These are phyloP conservation scores for Daldinia caldariorum DNA, from an alignment of 495 filamentous ascomycete genomes.

Conservation along the genomic window DNA sequence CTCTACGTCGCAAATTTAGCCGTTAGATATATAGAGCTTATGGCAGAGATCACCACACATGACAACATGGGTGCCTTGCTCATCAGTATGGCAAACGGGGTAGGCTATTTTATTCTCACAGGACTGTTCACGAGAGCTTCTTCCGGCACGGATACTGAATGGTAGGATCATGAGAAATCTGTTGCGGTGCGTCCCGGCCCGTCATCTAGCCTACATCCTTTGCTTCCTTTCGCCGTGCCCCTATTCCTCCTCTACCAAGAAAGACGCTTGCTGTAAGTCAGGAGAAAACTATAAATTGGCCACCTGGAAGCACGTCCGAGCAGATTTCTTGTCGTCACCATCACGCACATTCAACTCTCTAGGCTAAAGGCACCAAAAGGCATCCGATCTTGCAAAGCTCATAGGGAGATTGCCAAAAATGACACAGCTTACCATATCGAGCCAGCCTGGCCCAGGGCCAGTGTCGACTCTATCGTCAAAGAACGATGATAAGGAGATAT, in stretches of 20 bases:
- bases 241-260: slow-evolving; percentile 32
- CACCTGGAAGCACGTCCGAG: slow-evolving; percentile 12
- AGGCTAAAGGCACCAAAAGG: not conserved
- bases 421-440: not conserved
- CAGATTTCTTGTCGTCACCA: slow-evolving; percentile 1
- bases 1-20: slow-evolving; percentile 34
- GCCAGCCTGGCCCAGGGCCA: not conserved
- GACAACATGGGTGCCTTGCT: slow-evolving; percentile 14
- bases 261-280: not conserved
- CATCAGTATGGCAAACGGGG: slow-evolving; percentile 26
- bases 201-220: slow-evolving; percentile 34
- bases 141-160: slow-evolving; percentile 14
- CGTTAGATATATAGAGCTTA: slow-evolving; percentile 14
- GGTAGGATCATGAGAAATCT: slow-evolving; percentile 32
- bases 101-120: slow-evolving; percentile 22
- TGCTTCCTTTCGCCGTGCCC: slow-evolving; percentile 39
- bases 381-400: not conserved
- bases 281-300: slow-evolving; percentile 33
- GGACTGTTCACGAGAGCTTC: slow-evolving; percentile 13
- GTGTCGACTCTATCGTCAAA: not conserved
- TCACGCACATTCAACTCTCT: slow-evolving; percentile 1
- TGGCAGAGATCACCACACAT: slow-evolving; percentile 14
- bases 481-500: not conserved
- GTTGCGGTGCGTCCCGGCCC: slow-evolving; percentile 38
- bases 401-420: slow-evolving; percentile 8